A percentile compares a stretch with the other conserved stretches of the same genome.
phyloP scores from a whole-genome alignment of 805 yeast species.

The Wickerhamiella domercqiae region DNA sequence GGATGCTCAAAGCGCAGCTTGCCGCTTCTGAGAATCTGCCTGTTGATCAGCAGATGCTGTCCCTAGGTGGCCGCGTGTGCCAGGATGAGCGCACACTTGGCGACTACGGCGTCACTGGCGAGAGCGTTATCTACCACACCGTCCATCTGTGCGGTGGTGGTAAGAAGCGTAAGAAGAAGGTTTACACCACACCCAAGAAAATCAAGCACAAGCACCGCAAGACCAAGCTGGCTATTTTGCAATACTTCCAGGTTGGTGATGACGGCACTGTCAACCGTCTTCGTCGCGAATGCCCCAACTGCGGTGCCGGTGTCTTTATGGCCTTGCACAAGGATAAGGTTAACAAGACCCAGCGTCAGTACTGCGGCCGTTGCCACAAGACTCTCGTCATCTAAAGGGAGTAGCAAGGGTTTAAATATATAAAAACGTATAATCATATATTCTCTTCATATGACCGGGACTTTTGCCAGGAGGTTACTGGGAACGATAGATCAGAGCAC shows the following conservation, averaged over 20 bases:
- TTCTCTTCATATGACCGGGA: no score
- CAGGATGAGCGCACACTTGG: slow-evolving; percentile 88
- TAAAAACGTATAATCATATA: neutral
- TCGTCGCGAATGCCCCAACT: slow-evolving; percentile 95
- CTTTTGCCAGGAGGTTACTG: no score
- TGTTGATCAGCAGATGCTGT: slow-evolving; percentile 93
- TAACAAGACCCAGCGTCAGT: slow-evolving; percentile 92
- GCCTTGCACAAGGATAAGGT: slow-evolving; percentile 83
- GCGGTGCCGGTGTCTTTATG: slow-evolving; percentile 99
- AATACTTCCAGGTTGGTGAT: slow-evolving; percentile 97
- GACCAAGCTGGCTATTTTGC: slow-evolving; percentile 97
- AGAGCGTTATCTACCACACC: slow-evolving; percentile 90
- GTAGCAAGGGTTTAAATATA: no score
- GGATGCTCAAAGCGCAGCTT: slow-evolving; percentile 90
- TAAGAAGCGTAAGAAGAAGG: slow-evolving; percentile 99
- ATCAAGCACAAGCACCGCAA: slow-evolving; percentile 99
- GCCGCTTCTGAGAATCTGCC: slow-evolving; percentile 97
- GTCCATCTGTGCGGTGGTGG: slow-evolving; percentile 98
- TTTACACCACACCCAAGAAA: slow-evolving; percentile 99
- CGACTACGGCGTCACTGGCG: slow-evolving; percentile 97
- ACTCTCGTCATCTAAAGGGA: slow-evolving; percentile 57
- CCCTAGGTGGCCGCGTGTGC: slow-evolving; percentile 95
- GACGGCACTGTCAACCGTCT: slow-evolving; percentile 98
- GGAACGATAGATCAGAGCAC: no score
- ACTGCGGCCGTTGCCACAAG: slow-evolving; percentile 99